A percentile compares a stretch with the other conserved stretches of the same genome.
phyloP scores from a whole-genome alignment of 2,329 filamentous ascomycete species.

The Aureobasidium sp. region DNA sequence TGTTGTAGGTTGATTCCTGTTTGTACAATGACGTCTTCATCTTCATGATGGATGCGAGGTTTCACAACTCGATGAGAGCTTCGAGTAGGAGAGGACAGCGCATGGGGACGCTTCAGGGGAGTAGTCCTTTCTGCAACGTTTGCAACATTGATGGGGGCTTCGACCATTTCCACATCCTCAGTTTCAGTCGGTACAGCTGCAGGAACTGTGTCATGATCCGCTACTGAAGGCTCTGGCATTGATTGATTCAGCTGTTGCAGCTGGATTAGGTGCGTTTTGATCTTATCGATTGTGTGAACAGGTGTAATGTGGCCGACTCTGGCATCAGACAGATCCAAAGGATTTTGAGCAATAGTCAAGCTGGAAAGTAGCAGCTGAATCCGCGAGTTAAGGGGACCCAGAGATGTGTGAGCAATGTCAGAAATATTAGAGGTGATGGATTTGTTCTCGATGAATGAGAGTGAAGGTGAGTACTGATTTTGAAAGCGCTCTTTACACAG shows the following conservation, averaged over 20 bases:
- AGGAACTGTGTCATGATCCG: background rate
- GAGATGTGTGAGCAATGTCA: background rate
- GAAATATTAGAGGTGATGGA: background rate
- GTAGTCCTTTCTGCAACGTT: background rate
- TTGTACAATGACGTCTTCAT: conserved; percentile 24
- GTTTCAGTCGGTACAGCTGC: background rate
- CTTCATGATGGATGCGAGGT: background rate
- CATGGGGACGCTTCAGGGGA: conserved; percentile 16
- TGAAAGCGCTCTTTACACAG: background rate
- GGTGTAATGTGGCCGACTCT: background rate
- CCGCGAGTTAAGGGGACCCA: background rate
- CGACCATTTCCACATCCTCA: background rate
- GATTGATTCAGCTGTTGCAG: background rate
- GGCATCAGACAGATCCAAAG: background rate
- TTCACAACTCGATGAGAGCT: background rate
- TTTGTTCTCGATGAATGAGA: conserved; percentile 11
- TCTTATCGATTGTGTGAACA: background rate
- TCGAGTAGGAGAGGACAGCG: conserved; percentile 15
- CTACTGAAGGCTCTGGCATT: background rate
- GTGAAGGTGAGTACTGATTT: background rate
- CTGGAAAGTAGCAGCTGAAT: conserved; percentile 4
- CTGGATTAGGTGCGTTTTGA: background rate
- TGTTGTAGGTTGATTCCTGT: conserved; percentile 24
- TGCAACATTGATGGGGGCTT: background rate
- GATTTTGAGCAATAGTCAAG: background rate